Evolutionary conservation across 148 eudicot genomes (phyloP).

Genomic region (Simmondsia chinensis): DNA sequence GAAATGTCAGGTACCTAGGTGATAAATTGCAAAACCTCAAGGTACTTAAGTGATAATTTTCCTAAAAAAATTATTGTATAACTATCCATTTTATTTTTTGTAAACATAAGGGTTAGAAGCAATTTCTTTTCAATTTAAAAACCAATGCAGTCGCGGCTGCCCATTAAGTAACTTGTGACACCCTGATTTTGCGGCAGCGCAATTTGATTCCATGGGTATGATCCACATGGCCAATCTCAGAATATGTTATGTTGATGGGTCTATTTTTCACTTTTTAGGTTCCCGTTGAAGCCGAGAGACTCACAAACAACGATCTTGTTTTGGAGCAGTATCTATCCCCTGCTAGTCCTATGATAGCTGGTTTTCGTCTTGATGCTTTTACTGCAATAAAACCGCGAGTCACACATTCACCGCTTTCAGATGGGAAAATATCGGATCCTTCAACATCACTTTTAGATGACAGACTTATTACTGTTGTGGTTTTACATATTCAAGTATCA

Average conservation of each 20-base stretch:
- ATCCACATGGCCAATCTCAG: too few species aligned
- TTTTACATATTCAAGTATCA: conserved; percentile 79
- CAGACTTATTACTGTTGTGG: conserved; percentile 59
- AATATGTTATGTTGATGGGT: too few species aligned
- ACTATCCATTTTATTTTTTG: too few species aligned
- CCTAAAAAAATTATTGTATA: neutral
- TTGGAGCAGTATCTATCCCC: conserved; percentile 76
- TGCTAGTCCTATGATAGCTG: conserved; percentile 74
- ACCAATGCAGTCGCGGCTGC: too few species aligned
- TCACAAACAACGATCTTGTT: conserved; percentile 60
- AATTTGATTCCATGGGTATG: too few species aligned
- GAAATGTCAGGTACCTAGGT: too few species aligned
- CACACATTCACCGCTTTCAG: conserved; percentile 68
- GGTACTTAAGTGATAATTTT: too few species aligned
- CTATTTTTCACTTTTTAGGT: conserved; percentile 44
- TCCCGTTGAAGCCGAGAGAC: conserved; percentile 81
- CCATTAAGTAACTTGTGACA: too few species aligned
- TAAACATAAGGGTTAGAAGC: too few species aligned
- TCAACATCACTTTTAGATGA: conserved; percentile 50
- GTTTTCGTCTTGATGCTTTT: conserved; percentile 87
- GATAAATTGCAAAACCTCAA: too few species aligned
- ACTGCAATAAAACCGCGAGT: conserved; percentile 86
- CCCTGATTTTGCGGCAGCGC: too few species aligned
- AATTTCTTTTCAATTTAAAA: too few species aligned
- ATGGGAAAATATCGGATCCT: conserved; percentile 28